phyloP scores from a whole-genome alignment of 1,139 yeast species.

The Lodderomyces metapsilosis region DNA sequence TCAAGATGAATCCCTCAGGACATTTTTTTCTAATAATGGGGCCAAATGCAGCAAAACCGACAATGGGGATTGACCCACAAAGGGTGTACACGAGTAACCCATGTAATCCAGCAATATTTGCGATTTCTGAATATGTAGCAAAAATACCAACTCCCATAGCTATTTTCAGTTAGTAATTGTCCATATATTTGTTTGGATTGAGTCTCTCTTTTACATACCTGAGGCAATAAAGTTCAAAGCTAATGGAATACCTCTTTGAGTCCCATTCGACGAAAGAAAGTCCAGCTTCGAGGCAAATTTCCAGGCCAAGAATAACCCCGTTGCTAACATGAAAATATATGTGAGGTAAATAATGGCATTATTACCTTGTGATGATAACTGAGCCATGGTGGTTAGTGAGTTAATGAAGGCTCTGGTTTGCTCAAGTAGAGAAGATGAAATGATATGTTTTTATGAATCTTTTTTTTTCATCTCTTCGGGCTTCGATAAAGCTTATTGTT shows the following conservation, averaged over 20 bases:
- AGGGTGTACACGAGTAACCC: constrained; percentile 81
- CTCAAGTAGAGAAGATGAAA: neutral
- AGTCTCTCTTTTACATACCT: constrained; percentile 69
- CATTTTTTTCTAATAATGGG: constrained; percentile 76
- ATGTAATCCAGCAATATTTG: constrained; percentile 82
- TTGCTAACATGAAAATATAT: constrained; percentile 62
- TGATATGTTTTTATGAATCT: no score
- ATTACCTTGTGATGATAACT: constrained; percentile 41
- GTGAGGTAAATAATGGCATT: constrained; percentile 79
- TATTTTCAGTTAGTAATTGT: constrained; percentile 23
- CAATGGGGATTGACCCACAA: constrained; percentile 81
- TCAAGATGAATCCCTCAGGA: constrained; percentile 87
- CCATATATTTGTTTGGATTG: no score
- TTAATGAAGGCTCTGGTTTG: neutral
- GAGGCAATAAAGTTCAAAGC: constrained; percentile 86
- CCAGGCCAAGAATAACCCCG: constrained; percentile 60
- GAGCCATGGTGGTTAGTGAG: constrained; percentile 18
- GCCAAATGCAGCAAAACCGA: constrained; percentile 77
- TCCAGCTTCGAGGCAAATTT: constrained; percentile 46
- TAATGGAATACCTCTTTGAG: constrained; percentile 77
- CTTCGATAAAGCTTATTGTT: no score
- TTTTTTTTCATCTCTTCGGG: no score
- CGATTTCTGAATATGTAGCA: constrained; percentile 83
- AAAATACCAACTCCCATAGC: constrained; percentile 91
- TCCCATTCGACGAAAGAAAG: constrained; percentile 74